phyloP scores from a whole-genome alignment of 2,329 filamentous ascomycete genomes.

The Blastomyces percursus region DNA sequence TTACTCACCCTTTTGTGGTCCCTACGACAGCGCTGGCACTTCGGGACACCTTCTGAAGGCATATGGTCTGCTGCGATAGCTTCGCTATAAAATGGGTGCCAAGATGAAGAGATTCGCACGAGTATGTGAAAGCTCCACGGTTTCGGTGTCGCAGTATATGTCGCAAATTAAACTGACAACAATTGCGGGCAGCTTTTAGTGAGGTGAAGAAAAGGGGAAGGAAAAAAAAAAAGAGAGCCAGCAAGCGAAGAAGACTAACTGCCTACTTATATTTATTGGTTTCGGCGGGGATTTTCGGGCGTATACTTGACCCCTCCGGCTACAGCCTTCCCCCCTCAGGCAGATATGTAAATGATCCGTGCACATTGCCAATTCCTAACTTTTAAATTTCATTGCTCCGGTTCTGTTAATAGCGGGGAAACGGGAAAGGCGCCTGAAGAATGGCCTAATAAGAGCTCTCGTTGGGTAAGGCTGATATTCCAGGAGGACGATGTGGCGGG shows the following conservation, averaged over 20 bases:
- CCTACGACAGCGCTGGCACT: conserved; percentile 16
- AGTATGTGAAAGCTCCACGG: background rate
- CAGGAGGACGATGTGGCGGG: conserved; percentile 1
- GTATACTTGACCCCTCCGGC: background rate
- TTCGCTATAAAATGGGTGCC: background rate
- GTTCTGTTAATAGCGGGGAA: conserved; percentile 5
- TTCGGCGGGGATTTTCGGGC: background rate
- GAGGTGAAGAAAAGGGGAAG: background rate
- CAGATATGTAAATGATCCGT: conserved; percentile 1
- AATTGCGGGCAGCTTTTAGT: background rate
- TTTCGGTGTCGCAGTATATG: background rate
- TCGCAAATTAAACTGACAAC: background rate
- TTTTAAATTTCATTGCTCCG: background rate
- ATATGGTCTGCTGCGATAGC: conserved; percentile 9
- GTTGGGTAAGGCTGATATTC: conserved; percentile 6
- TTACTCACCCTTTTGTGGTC: conserved; percentile 16
- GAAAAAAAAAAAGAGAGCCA: background rate
- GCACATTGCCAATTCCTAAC: conserved; percentile 1
- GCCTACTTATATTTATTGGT: conserved; percentile 6
- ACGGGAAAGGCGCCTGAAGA: conserved; percentile 3
- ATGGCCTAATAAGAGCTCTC: background rate
- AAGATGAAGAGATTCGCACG: background rate
- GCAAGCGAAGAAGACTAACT: conserved; percentile 1
- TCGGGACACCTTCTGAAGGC: conserved; percentile 17
- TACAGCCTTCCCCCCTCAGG: background rate